Evolutionary conservation across 306 rosid species (phyloP).

Genomic region (Cotoneaster glaucophyllus): DNA sequence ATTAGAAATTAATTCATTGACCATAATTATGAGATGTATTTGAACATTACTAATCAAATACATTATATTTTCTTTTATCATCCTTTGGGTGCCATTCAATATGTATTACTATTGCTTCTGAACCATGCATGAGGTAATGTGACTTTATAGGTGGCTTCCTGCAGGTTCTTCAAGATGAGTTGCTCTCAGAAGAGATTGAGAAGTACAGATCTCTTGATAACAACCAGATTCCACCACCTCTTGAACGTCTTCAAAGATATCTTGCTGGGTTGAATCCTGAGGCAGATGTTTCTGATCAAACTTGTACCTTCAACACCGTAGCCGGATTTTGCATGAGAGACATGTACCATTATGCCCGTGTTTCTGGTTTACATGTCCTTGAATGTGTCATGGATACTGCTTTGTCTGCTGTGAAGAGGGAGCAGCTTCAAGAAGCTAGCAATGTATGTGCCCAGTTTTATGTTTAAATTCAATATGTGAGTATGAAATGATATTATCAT

Average conservation of each 20-base stretch:
- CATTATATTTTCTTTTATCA: background rate
- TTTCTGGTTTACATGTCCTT: slow-evolving; percentile 76
- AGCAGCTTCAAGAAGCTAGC: slow-evolving; percentile 83
- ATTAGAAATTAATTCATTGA: background rate
- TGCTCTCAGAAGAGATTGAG: slow-evolving; percentile 72
- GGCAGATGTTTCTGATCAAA: slow-evolving; percentile 28
- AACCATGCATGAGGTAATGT: background rate
- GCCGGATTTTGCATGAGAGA: slow-evolving; percentile 59
- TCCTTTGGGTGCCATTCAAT: background rate
- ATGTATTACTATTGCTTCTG: background rate
- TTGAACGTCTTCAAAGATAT: slow-evolving; percentile 46
- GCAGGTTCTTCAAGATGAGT: slow-evolving; percentile 72
- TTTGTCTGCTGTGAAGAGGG: slow-evolving; percentile 80
- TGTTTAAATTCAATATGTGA: slow-evolving; percentile 25
- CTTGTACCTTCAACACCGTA: slow-evolving; percentile 32
- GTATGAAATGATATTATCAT: slow-evolving; percentile 7
- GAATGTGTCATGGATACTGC: slow-evolving; percentile 87
- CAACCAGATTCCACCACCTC: slow-evolving; percentile 62
- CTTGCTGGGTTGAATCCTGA: slow-evolving; percentile 38
- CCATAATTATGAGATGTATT: background rate
- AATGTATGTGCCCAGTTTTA: slow-evolving; percentile 58
- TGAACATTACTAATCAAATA: background rate
- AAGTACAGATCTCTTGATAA: slow-evolving; percentile 53
- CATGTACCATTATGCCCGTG: slow-evolving; percentile 89
- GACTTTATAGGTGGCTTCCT: slow-evolving; percentile 21